Base-by-base conservation (phyloP, 352 stramenopile species). In the Plasmopara halstedii region DNA sequence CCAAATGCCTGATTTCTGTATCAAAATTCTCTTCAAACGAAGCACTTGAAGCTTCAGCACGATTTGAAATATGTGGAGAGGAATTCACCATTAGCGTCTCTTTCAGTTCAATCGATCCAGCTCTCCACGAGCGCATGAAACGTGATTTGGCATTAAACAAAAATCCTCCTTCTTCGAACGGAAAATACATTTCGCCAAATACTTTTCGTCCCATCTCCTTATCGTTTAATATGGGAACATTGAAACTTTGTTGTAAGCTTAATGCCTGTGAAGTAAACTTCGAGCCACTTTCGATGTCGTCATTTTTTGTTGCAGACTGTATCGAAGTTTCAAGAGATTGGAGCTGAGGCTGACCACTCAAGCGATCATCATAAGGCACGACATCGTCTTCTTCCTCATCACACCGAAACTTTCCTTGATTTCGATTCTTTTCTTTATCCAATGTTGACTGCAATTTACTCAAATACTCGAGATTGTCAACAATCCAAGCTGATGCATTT, bases 381-480 rank as follows among this genome's bases (percentile, higher is more conserved):
- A 58, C 22, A 45, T 66, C 73, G 22, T 93, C 77, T 33, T 88
- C 84, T 53, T 87, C 81, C 27, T 87, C 80, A 9, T 87, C 63
- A 17, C 74, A 75, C 1, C 58, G 60, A 10, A 58, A 45, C 0
- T 56, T 63, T 29, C 67, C 64, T 32, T 54, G 39, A 8, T 56
- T 67, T 15, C 72, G 52, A 19, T 84, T 65, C 2, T 65, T 54
- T 38, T 85, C 64, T 42, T 88, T 88, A 34, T 92, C 85, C 7
- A 85, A 50, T n/a, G 66, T 70, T 2, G 69, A 76, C 43, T 91
- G 80, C 7, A 93, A 25, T 18, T 87, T 73, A 32, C 78, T 95
- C 21, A 97, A 62, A 46, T 95, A 94, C 39, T 97, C 88, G 2
- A 97, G 53, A 45, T 97, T 95, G 42, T 97, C 88, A 1, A 97